Evolutionary conservation across 2,329 filamentous ascomycete genomes (phyloP).

Genomic region (Chalara sp.): DNA sequence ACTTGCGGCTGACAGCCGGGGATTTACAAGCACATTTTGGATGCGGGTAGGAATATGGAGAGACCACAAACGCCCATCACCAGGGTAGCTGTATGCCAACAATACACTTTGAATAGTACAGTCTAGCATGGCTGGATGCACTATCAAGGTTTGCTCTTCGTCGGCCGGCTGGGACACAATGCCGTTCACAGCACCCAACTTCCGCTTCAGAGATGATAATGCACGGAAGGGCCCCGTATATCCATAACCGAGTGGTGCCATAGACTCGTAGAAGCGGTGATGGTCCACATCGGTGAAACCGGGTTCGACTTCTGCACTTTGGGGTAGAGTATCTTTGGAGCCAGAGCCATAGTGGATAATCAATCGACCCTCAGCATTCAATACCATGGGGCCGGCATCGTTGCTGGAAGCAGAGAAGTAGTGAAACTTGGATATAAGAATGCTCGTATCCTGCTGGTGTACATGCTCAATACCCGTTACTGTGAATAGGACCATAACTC

Average conservation of each 20-base stretch:
- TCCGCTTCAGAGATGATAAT: background rate
- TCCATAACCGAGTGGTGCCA: slow-evolving; percentile 1
- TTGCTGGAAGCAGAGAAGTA: background rate
- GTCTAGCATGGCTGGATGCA: slow-evolving; percentile 53
- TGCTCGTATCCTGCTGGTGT: background rate
- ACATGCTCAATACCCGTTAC: background rate
- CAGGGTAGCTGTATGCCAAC: slow-evolving; percentile 11
- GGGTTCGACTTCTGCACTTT: background rate
- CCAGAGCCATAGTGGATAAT: background rate
- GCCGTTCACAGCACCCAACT: background rate
- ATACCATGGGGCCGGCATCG: background rate
- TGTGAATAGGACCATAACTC: background rate
- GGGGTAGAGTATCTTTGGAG: background rate
- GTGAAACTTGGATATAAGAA: background rate
- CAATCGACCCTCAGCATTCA: background rate
- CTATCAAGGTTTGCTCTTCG: slow-evolving; percentile 9
- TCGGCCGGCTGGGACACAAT: background rate
- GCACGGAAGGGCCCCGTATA: slow-evolving; percentile 3
- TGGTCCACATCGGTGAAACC: slow-evolving; percentile 8
- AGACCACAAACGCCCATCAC: slow-evolving; percentile 13
- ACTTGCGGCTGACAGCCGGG: slow-evolving; percentile 2
- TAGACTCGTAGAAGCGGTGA: slow-evolving; percentile 12
- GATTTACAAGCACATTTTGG: slow-evolving; percentile 14
- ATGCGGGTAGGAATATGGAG: slow-evolving; percentile 19
- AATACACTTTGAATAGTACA: slow-evolving; percentile 47